phyloP scores from a whole-genome alignment of 2,329 filamentous ascomycete species.

The Colletotrichum shisoi region DNA sequence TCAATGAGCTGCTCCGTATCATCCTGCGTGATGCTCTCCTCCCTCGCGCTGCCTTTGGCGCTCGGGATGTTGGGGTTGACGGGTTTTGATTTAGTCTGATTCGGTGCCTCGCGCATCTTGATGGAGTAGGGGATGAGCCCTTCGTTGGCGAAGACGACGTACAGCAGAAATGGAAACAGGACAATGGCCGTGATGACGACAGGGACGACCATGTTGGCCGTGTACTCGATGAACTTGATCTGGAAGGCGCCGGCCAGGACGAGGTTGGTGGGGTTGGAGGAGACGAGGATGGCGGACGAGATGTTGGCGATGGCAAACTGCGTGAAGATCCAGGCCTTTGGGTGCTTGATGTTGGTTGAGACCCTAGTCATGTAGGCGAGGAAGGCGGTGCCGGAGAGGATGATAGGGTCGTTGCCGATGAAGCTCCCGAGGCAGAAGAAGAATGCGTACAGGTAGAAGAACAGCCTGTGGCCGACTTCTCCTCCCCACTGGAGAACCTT shows the following conservation, averaged over 20 bases:
- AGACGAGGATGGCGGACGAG: slow-evolving; percentile 77
- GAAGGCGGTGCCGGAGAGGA: slow-evolving; percentile 76
- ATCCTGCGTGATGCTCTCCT: neutral
- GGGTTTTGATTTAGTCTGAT: slow-evolving; percentile 64
- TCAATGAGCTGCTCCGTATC: slow-evolving; percentile 64
- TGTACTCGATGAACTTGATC: slow-evolving; percentile 76
- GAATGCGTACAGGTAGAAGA: slow-evolving; percentile 76
- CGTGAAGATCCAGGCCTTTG: slow-evolving; percentile 75
- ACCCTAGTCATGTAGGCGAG: slow-evolving; percentile 80
- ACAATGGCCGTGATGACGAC: slow-evolving; percentile 72
- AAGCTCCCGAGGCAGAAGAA: slow-evolving; percentile 73
- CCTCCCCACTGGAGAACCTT: slow-evolving; percentile 74
- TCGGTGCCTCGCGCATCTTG: slow-evolving; percentile 71
- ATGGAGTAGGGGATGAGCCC: slow-evolving; percentile 71
- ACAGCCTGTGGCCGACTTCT: slow-evolving; percentile 70
- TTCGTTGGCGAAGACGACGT: slow-evolving; percentile 71
- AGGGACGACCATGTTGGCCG: slow-evolving; percentile 79
- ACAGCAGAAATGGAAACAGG: slow-evolving; percentile 74
- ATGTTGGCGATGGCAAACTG: slow-evolving; percentile 79
- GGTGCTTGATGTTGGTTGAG: slow-evolving; percentile 73
- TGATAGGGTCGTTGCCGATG: slow-evolving; percentile 79
- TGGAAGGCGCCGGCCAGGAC: slow-evolving; percentile 76
- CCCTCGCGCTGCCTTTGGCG: slow-evolving; percentile 60
- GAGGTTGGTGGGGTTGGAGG: slow-evolving; percentile 79
- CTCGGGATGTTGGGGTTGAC: slow-evolving; percentile 78